Conservation (phyloP, 108 stramenopile species). For the Cyclotella choctawhatcheeana region DNA sequence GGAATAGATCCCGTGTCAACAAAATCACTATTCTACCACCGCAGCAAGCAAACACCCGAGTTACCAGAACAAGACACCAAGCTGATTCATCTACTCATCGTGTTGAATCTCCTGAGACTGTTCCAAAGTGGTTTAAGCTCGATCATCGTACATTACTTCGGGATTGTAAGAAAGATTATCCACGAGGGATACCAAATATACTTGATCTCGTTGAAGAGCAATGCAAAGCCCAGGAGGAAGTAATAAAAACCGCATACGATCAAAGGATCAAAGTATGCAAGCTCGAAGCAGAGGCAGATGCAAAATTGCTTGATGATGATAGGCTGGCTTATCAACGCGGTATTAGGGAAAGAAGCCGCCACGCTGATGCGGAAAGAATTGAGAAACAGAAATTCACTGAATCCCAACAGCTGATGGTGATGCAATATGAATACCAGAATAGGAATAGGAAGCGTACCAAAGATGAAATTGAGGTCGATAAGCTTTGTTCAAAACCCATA, state of each 20-base stretch:
- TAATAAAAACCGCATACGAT: conserved; percentile 23
- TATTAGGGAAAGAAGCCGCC: conserved; percentile 42
- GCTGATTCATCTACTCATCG: background rate
- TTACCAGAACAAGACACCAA: background rate
- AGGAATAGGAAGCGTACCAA: conserved; percentile 35
- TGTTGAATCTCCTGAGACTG: background rate
- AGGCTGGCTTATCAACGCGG: conserved; percentile 45
- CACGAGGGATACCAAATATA: conserved; percentile 26
- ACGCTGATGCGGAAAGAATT: conserved; percentile 45
- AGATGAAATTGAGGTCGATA: conserved; percentile 37
- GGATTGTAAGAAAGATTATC: conserved; percentile 45
- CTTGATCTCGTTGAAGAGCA: conserved; percentile 40
- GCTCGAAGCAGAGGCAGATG: conserved; percentile 29
- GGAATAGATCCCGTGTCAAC: conserved; percentile 3
- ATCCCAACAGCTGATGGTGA: conserved; percentile 22
- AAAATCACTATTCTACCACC: background rate
- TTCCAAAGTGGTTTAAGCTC: conserved; percentile 31
- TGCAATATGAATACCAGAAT: conserved; percentile 51
- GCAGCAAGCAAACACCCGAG: background rate
- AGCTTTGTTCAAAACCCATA: conserved; percentile 38
- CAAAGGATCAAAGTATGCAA: conserved; percentile 42
- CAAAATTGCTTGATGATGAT: conserved; percentile 34
- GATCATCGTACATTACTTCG: conserved; percentile 32
- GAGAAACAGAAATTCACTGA: conserved; percentile 49
- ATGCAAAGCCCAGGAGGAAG: conserved; percentile 36